phyloP scores from a whole-genome alignment of 192 early-diverging fungal species.

The Helicostylum pulchrum region DNA sequence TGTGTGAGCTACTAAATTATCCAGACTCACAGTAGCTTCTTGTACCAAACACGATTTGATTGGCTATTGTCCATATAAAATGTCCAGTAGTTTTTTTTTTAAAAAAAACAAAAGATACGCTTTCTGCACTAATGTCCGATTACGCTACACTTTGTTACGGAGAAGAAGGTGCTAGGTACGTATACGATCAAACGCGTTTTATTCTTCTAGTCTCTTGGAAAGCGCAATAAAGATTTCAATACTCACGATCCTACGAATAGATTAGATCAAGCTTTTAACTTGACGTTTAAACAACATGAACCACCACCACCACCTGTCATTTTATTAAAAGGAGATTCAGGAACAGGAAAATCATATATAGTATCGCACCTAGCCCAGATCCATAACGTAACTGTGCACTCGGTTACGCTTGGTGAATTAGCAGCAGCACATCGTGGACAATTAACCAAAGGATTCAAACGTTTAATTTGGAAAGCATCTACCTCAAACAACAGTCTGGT shows the following conservation, averaged over 20 bases:
- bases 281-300: not conserved
- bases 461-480: slow-evolving; percentile 8
- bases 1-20: no score
- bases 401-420: slow-evolving; percentile 1
- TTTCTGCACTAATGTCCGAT: not conserved
- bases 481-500: not conserved
- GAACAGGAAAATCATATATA: slow-evolving; percentile 12
- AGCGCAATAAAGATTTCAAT: not conserved
- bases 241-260: not conserved
- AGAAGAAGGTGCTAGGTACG: slow-evolving; percentile 24
- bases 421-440: slow-evolving; percentile 12
- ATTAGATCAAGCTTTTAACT: slow-evolving; percentile 10
- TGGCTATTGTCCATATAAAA: no score
- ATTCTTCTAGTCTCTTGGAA: not conserved
- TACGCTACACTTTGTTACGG: slow-evolving; percentile 14
- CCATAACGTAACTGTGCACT: not conserved
- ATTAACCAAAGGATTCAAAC: slow-evolving; percentile 13
- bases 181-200: not conserved
- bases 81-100: no score
- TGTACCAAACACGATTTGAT: no score
- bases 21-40: no score
- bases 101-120: no score
- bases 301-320: slow-evolving; percentile 9
- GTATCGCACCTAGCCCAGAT: not conserved
- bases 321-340: slow-evolving; percentile 14